Evolutionary conservation across 768 basidiomycete genomes (phyloP), one percentile per base, ranked within the genome.

Genomic region (Hericium rajendrae): DNA sequence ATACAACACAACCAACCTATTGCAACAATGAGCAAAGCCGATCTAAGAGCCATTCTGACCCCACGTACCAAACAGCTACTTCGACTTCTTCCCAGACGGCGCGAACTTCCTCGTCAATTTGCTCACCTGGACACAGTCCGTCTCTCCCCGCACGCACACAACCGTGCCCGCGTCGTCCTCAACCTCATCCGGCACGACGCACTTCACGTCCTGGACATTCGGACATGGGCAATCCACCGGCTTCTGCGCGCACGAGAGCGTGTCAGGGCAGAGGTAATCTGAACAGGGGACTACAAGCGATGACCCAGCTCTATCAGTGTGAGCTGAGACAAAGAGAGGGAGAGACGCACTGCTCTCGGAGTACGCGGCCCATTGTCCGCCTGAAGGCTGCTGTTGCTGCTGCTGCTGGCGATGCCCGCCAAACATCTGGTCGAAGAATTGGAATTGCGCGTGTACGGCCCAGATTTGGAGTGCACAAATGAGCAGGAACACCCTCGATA

Each of bases 141-240:
- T 72, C 49, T 71, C 62, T 8, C 90, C 90, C 49, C 89, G 75
- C 11, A 83, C 81, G 60, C 89, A 91, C 24, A 90, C 67, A 3
- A 87, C 80, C 0, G 87, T 85, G 12, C 78, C 83, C 15, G 77
- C 76, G 6, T 73, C 73, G 38, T 71, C 70, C 43, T 80, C 78
- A 52, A 73, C 76, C 48, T 70, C 69, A 63, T 91, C 88, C 4
- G 87, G 86, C 48, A 91, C 75, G 15, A 81, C 67, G 65, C 90
- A 92, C 67, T 85, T 90, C 64, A 88, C 74, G 64, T 92, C 90
- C 65, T 91, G 80, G 8, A 76, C 72, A 64, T 84, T 76, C 4
- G 89, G 88, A 69, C 90, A 92, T 1, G 90, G 88, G 64, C 90
- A 92, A 46, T 88, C 79, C n/a, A 72, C 68, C 1, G 79, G 85